These are phyloP conservation scores for Kwoniella sp. DNA, from an alignment of 768 basidiomycete genomes.

Conservation along the genomic window DNA sequence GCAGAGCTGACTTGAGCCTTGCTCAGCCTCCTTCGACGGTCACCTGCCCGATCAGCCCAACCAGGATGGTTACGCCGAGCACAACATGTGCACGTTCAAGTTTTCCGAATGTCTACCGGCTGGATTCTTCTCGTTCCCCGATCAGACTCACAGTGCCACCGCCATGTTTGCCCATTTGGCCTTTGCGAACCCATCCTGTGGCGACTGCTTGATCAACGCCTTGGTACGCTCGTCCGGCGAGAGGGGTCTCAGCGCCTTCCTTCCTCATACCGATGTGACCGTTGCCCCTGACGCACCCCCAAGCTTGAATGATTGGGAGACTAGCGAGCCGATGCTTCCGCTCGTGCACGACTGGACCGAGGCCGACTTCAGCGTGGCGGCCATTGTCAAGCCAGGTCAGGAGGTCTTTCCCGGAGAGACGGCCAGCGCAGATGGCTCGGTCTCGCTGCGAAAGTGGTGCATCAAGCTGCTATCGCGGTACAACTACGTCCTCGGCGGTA, in stretches of 20 bases:
- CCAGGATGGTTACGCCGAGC: not conserved
- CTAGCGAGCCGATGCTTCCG: conserved; percentile 41
- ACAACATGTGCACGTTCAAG: conserved; percentile 17
- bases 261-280: conserved; percentile 22
- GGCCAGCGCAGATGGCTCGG: conserved; percentile 8
- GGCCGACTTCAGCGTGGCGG: conserved; percentile 35
- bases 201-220: conserved; percentile 45
- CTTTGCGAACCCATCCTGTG: conserved; percentile 41
- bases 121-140: conserved; percentile 19
- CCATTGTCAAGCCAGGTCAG: conserved; percentile 24
- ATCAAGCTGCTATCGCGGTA: conserved; percentile 44
- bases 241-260: conserved; percentile 37
- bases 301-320: conserved; percentile 14
- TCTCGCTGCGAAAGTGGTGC: conserved; percentile 37
- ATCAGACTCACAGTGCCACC: conserved; percentile 7
- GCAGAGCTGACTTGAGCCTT: not conserved
- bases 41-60: conserved; percentile 24
- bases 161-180: conserved; percentile 43
- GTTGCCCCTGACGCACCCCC: not conserved
- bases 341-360: conserved; percentile 32
- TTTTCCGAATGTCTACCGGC: conserved; percentile 27
- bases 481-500: conserved; percentile 32
- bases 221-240: conserved; percentile 37
- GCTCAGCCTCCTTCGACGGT: conserved; percentile 44
- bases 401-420: conserved; percentile 24